phyloP scores from a whole-genome alignment of 352 stramenopile genomes.

The Pythium dissimile region DNA sequence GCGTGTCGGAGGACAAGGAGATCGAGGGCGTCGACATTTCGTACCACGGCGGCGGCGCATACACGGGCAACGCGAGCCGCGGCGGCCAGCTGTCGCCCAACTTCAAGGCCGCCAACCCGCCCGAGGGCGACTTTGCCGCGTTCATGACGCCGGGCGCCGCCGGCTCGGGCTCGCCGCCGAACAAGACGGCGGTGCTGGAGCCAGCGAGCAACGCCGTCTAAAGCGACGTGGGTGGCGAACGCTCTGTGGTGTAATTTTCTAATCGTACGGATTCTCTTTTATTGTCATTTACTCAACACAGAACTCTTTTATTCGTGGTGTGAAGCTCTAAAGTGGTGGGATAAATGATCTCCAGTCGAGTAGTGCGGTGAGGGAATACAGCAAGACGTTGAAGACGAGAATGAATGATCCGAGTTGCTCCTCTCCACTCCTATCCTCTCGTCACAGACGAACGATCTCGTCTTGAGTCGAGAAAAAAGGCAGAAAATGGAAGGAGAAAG shows the following conservation, averaged over 20 bases:
- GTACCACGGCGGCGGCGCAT: conserved; percentile 70
- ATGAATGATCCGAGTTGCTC: too few species aligned
- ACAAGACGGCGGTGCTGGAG: background rate
- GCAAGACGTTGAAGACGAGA: too few species aligned
- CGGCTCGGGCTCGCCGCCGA: background rate
- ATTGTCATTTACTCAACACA: background rate
- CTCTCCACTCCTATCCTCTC: too few species aligned
- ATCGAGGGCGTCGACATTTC: conserved; percentile 74
- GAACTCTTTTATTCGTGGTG: too few species aligned
- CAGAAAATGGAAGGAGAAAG: too few species aligned
- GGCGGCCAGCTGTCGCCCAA: conserved; percentile 20
- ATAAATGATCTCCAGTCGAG: background rate
- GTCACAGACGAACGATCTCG: too few species aligned
- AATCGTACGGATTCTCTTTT: background rate
- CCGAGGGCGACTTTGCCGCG: conserved; percentile 24
- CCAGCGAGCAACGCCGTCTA: background rate
- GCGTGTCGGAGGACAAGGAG: conserved; percentile 73
- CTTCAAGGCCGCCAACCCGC: conserved; percentile 34
- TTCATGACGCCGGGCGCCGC: conserved; percentile 42
- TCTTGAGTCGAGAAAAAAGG: too few species aligned
- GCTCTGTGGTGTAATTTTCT: too few species aligned
- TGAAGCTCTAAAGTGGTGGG: too few species aligned
- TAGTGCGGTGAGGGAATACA: too few species aligned
- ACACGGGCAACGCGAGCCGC: conserved; percentile 34
- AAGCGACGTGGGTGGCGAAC: too few species aligned